Conservation (phyloP, 2,329 filamentous ascomycete species). For the Harringtonia lauricola region DNA sequence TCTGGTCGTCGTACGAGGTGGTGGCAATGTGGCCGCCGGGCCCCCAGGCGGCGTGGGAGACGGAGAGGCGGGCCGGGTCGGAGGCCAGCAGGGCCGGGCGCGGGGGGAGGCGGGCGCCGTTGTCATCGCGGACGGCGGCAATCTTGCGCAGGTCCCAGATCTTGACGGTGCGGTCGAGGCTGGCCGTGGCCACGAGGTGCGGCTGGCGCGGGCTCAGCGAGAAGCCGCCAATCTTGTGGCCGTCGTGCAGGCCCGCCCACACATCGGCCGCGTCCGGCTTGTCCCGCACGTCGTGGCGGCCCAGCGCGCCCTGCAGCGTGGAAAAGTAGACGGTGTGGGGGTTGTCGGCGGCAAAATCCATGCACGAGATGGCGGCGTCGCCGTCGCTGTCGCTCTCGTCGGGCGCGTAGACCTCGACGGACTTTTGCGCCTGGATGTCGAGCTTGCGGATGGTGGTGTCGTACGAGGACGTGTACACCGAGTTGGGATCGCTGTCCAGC, state of each 20-base stretch:
- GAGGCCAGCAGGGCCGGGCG: slow-evolving; percentile 65
- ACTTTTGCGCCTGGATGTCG: slow-evolving; percentile 70
- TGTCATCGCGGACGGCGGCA: slow-evolving; percentile 42
- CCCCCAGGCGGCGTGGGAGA: slow-evolving; percentile 90
- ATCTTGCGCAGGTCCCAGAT: slow-evolving; percentile 89
- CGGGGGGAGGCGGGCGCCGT: slow-evolving; percentile 12
- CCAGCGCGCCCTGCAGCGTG: slow-evolving; percentile 70
- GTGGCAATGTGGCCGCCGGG: slow-evolving; percentile 77
- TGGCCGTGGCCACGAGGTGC: slow-evolving; percentile 80
- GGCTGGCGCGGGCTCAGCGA: slow-evolving; percentile 69
- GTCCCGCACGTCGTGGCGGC: slow-evolving; percentile 66
- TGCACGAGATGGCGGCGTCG: slow-evolving; percentile 71
- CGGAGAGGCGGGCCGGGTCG: slow-evolving; percentile 71
- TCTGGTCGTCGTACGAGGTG: slow-evolving; percentile 85
- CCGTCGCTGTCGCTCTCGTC: slow-evolving; percentile 32
- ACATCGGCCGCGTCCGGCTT: slow-evolving; percentile 46
- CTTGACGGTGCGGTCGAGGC: slow-evolving; percentile 77
- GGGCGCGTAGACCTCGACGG: slow-evolving; percentile 73
- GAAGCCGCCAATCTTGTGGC: slow-evolving; percentile 91
- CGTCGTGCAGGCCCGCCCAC: slow-evolving; percentile 60
- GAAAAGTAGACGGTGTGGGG: slow-evolving; percentile 76
- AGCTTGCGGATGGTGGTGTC: slow-evolving; percentile 85
- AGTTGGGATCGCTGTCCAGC: slow-evolving; percentile 58
- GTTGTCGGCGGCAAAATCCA: slow-evolving; percentile 65
- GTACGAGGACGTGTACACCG: slow-evolving; percentile 78